Percentiles rank a stretch among this genome's conserved stretches.
These are phyloP conservation scores for Aspergillus sp. DNA, from an alignment of 2,329 filamentous ascomycete species.

Conservation along the genomic window DNA sequence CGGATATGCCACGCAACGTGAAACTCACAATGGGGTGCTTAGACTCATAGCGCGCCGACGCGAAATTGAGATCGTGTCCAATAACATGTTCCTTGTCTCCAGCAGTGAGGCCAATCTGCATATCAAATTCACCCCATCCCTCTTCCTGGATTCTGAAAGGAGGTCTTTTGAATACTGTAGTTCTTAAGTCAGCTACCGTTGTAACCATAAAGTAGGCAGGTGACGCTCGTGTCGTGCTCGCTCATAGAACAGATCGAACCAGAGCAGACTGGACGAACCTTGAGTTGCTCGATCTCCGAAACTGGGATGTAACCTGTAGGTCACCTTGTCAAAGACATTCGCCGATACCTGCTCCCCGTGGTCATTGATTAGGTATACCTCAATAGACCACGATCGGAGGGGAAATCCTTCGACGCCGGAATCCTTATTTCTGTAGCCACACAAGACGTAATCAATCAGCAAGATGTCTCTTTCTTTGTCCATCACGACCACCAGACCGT, in stretches of 20 bases:
- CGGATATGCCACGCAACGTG: too few species aligned
- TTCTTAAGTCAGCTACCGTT: background rate
- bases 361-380: conserved; percentile 82
- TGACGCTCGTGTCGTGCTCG: background rate
- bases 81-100: conserved; percentile 86
- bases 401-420: conserved; percentile 85
- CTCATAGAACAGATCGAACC: background rate
- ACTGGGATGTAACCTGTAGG: conserved; percentile 91
- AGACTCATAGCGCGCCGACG: conserved; percentile 77
- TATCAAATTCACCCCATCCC: conserved; percentile 98
- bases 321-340: conserved; percentile 86
- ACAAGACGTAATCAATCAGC: conserved; percentile 23
- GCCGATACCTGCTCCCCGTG: conserved; percentile 83
- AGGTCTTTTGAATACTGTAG: conserved; percentile 74
- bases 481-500: background rate
- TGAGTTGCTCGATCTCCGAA: conserved; percentile 82
- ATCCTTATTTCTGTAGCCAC: conserved; percentile 68
- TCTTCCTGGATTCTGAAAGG: conserved; percentile 92
- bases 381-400: conserved; percentile 90
- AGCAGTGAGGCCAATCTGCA: conserved; percentile 80
- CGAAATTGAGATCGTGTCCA: conserved; percentile 90
- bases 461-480: background rate
- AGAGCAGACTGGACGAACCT: conserved; percentile 61
- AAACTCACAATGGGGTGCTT: conserved; percentile 70
- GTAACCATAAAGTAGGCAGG: background rate